Base-by-base conservation (phyloP, 2,329 filamentous ascomycete species). In the Cordyceps sp. region DNA sequence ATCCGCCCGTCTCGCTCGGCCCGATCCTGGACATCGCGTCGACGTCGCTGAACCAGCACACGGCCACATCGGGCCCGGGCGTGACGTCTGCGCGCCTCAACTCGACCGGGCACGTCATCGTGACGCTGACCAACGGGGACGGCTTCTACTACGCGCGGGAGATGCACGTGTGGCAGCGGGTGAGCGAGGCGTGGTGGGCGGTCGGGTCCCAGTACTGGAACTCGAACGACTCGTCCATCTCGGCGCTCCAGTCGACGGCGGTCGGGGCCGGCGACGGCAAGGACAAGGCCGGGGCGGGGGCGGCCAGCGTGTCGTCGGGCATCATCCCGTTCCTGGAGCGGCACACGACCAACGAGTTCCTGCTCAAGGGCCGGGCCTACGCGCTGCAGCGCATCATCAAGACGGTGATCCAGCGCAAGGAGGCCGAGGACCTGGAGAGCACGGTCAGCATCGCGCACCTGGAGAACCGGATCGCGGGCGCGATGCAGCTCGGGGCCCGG, bases 161-260 rank as follows among this genome's bases (percentile, higher is more conserved):
- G 14, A 81, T 98, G 78, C 88, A 75, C 53, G 72, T 76, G 7
- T 98, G 90, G 90, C 88, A 96, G 54, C 75, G 86, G 9, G 64
- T 98, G n/a, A 93, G 85, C 3, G 92, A 98, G 50, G 71, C 83
- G 2, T 98, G 90, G 90, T 98, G 90, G 85, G 88, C 88, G 0
- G 85, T 96, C 0, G 86, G 86, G 14, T 93, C 83, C 43, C 90
- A 98, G 50, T 98, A 98, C 53, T 98, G 90, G 92, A 96, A 98
- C 54, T 92, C 85, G 1, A 93, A 85, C 33, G 90, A 94, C 46
- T 85, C 84, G 2, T 85, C 85, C 1, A 74, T 93, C 33, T 77
- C 80, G 30, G 81, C 85, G 31, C 57, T 93, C 24, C 76, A 84
- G 41, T 74, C 81, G 3, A 77, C 74, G 1, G 73, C 74, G 9